phyloP scores from a whole-genome alignment of 78 protist genomes.

The Chrysochromulina parva region DNA sequence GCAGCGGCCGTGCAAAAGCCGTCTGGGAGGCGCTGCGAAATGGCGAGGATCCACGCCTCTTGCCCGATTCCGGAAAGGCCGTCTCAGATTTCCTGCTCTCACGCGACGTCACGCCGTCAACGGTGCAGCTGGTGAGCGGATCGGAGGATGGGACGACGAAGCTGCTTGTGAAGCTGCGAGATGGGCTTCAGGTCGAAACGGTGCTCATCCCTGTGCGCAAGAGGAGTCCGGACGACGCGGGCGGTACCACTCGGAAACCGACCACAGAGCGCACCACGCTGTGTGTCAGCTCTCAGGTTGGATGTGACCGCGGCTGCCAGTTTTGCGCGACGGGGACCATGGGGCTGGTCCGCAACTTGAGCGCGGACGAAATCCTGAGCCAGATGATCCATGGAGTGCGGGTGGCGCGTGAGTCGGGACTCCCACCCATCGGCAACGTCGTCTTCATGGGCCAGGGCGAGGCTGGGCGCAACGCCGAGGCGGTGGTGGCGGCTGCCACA shows the following conservation, averaged over 20 bases:
- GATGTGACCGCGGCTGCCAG: slow-evolving; percentile 61
- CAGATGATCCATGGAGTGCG: neutral
- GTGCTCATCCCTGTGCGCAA: slow-evolving; percentile 30
- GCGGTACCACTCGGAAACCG: too few relatives aligned
- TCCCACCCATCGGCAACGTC: slow-evolving; percentile 6
- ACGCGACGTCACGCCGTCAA: too few relatives aligned
- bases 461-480: slow-evolving; percentile 54
- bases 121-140: too few relatives aligned
- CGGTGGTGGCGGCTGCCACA: neutral
- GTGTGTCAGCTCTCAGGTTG: slow-evolving; percentile 69
- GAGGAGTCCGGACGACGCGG: neutral
- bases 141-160: neutral
- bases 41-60: too few relatives aligned
- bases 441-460: slow-evolving; percentile 72
- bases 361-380: neutral
- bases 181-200: slow-evolving; percentile 36
- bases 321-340: slow-evolving; percentile 66
- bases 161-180: slow-evolving; percentile 27
- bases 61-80: too few relatives aligned
- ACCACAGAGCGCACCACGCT: slow-evolving; percentile 31
- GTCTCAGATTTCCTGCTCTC: too few relatives aligned
- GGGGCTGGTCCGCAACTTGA: neutral
- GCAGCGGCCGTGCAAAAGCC: too few relatives aligned
- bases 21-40: too few relatives aligned
- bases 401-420: neutral